Conservation (phyloP, 768 basidiomycete genomes). For the Tephrocybe rancida region DNA sequence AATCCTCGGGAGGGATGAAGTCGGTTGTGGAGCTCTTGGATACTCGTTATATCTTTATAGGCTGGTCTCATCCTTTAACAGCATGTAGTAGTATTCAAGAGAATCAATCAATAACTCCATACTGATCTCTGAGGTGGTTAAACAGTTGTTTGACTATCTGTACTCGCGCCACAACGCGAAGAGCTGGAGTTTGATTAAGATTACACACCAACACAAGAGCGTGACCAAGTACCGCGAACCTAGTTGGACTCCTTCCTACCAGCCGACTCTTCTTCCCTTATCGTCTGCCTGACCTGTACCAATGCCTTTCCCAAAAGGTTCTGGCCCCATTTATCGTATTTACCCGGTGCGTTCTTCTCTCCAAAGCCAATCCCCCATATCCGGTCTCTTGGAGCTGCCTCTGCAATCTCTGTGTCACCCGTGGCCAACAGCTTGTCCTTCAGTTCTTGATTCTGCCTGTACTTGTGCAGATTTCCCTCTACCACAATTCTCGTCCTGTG, state of each 20-base stretch:
- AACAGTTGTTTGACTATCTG: background rate
- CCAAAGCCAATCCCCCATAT: slow-evolving; percentile 69
- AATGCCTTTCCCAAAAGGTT: slow-evolving; percentile 58
- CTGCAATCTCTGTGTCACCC: slow-evolving; percentile 50
- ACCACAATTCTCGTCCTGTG: slow-evolving; percentile 51
- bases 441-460: slow-evolving; percentile 48
- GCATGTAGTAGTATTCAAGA: background rate
- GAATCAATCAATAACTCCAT: background rate
- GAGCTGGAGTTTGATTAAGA: background rate
- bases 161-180: no score
- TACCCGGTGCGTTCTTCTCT: slow-evolving; percentile 46
- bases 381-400: slow-evolving; percentile 57
- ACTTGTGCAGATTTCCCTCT: slow-evolving; percentile 58
- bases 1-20: slow-evolving; percentile 14
- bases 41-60: background rate
- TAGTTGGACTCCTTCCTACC: no score
- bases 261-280: slow-evolving; percentile 5
- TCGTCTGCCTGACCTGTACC: slow-evolving; percentile 34
- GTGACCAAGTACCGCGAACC: no score
- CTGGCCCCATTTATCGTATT: slow-evolving; percentile 50
- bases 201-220: no score
- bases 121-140: background rate
- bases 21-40: slow-evolving; percentile 8
- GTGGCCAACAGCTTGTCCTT: slow-evolving; percentile 46
- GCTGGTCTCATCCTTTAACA: background rate